A percentile compares a stretch with the other conserved stretches of the same genome.
These are phyloP conservation scores for Cercospora sp. DNA, from an alignment of 2,329 filamentous ascomycete species.

Conservation along the genomic window DNA sequence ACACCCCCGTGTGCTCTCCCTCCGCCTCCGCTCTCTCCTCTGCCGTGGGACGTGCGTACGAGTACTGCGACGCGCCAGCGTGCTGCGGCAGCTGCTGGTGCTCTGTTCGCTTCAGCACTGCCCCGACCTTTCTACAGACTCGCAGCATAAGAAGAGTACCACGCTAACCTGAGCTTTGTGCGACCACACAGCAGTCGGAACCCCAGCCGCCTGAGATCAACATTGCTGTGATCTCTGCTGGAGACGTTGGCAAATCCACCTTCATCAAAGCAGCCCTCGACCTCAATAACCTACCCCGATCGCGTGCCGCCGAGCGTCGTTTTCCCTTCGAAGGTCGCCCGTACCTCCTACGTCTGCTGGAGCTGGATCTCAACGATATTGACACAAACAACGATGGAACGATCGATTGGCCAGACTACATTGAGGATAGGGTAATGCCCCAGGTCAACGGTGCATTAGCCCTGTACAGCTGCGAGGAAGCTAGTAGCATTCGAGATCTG, in stretches of 20 bases:
- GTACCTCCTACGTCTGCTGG: slow-evolving; percentile 60
- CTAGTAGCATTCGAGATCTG: slow-evolving; percentile 71
- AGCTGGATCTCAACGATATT: slow-evolving; percentile 57
- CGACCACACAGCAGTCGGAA: slow-evolving; percentile 28
- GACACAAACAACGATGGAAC: slow-evolving; percentile 51
- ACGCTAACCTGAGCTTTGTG: slow-evolving; percentile 19
- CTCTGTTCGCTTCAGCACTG: background rate
- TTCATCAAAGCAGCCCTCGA: slow-evolving; percentile 61
- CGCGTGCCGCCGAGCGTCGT: slow-evolving; percentile 51
- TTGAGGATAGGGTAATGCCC: slow-evolving; percentile 68
- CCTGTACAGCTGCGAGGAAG: slow-evolving; percentile 83
- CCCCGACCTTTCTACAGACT: background rate
- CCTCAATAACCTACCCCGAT: slow-evolving; percentile 48
- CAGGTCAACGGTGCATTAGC: slow-evolving; percentile 80
- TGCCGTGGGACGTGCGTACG: background rate
- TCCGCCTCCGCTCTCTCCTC: background rate
- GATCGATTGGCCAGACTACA: slow-evolving; percentile 59
- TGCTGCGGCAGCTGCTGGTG: background rate
- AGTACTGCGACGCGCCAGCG: background rate
- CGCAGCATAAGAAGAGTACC: slow-evolving; percentile 23
- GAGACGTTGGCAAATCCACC: slow-evolving; percentile 59
- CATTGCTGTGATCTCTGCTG: slow-evolving; percentile 58
- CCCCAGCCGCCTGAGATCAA: slow-evolving; percentile 55
- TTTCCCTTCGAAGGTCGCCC: slow-evolving; percentile 58
- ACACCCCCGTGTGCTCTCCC: background rate